These are phyloP conservation scores for Drechslera avenae DNA, from an alignment of 2,329 filamentous ascomycete species.

Conservation along the genomic window DNA sequence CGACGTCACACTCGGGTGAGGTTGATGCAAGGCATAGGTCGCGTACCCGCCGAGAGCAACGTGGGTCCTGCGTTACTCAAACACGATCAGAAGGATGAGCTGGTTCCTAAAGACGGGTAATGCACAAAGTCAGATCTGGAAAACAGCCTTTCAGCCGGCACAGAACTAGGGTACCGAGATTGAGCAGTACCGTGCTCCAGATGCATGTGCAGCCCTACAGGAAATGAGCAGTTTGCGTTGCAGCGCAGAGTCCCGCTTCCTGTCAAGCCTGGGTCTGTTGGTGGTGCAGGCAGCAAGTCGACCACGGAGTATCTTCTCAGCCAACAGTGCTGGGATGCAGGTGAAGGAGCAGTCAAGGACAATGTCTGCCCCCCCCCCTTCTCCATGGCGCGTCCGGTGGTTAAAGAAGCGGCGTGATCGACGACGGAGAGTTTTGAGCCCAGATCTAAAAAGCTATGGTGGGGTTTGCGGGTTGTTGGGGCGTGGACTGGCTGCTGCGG, in stretches of 20 bases:
- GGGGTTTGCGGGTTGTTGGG: not conserved
- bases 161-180: too few species aligned
- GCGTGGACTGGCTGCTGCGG: not conserved
- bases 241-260: too few species aligned
- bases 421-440: constrained; percentile 8
- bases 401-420: not conserved
- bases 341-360: too few species aligned
- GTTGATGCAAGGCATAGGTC: constrained; percentile 4
- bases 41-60: constrained; percentile 1
- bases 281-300: too few species aligned
- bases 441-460: constrained; percentile 4
- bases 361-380: too few species aligned
- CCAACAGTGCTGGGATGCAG: too few species aligned
- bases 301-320: too few species aligned
- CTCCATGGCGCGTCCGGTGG: not conserved
- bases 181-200: too few species aligned
- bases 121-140: not conserved
- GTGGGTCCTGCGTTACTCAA: not conserved
- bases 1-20: constrained; percentile 4
- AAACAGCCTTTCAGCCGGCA: not conserved
- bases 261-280: too few species aligned
- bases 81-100: not conserved
- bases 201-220: too few species aligned
- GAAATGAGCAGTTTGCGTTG: too few species aligned
- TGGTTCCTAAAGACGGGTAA: not conserved